Conservation (phyloP, 768 basidiomycete species). For the Lactifluus volemus region DNA sequence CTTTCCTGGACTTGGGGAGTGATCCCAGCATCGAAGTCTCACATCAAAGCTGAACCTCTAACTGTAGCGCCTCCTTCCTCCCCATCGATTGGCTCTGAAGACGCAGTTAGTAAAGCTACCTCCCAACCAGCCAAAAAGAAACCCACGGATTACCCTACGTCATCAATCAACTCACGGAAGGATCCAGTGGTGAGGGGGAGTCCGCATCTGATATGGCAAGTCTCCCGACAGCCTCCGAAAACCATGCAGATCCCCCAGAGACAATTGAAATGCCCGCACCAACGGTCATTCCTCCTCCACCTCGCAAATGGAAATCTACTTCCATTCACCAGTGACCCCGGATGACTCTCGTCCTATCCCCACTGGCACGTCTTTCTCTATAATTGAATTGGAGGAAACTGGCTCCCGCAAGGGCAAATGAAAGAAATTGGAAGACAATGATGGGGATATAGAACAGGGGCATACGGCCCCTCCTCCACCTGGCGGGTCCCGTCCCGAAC, state of each 20-base stretch:
- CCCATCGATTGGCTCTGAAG: not conserved
- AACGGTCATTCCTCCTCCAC: constrained; percentile 36
- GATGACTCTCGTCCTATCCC: constrained; percentile 74
- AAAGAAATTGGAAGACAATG: constrained; percentile 86
- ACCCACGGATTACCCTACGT: not conserved
- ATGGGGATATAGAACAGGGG: constrained; percentile 68
- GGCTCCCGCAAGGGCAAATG: constrained; percentile 67
- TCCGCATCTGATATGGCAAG: not conserved
- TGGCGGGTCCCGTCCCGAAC: constrained; percentile 26
- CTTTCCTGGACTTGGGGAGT: constrained; percentile 85
- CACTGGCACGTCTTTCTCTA: constrained; percentile 39
- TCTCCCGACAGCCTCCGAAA: not conserved
- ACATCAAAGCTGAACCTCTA: constrained; percentile 22
- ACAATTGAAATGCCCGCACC: constrained; percentile 22
- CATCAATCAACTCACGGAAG: not conserved
- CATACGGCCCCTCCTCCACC: constrained; percentile 62
- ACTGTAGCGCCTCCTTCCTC: constrained; percentile 27
- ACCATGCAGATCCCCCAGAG: not conserved
- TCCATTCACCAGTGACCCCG: constrained; percentile 79
- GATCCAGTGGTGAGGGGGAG: not conserved
- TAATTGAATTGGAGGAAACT: constrained; percentile 40
- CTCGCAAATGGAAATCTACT: constrained; percentile 83
- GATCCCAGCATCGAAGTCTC: constrained; percentile 30
- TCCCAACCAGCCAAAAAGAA: constrained; percentile 1
- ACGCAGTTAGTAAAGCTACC: not conserved